phyloP scores from a whole-genome alignment of 1,139 yeast species.

The Geotrichum fermentans region DNA sequence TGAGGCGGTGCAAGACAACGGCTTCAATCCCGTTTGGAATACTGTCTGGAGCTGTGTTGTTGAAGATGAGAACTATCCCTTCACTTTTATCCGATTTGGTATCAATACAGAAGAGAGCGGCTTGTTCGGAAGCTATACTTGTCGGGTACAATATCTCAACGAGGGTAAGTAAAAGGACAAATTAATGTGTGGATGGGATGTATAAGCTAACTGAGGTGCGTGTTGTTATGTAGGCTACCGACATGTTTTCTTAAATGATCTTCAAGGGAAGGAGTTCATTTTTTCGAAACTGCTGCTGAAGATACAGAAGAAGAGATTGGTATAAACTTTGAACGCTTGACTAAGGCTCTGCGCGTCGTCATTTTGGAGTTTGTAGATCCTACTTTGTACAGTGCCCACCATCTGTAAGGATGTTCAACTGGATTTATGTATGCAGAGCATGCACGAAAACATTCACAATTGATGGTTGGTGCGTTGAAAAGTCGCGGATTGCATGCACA shows the following conservation, averaged over 20 bases:
- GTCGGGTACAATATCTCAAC: slow-evolving; percentile 52
- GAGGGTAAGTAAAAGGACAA: slow-evolving; percentile 38
- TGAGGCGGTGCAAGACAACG: slow-evolving; percentile 50
- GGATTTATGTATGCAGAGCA: too few relatives aligned
- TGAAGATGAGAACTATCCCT: slow-evolving; percentile 39
- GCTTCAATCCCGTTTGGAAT: slow-evolving; percentile 85
- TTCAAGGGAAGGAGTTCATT: slow-evolving; percentile 74
- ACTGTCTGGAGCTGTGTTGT: slow-evolving; percentile 46
- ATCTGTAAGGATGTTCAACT: too few relatives aligned
- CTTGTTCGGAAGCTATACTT: slow-evolving; percentile 55
- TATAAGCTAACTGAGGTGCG: neutral
- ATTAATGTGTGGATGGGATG: neutral
- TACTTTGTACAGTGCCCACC: too few relatives aligned
- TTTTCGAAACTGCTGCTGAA: slow-evolving; percentile 72
- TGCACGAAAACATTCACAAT: too few relatives aligned
- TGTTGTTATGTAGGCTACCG: slow-evolving; percentile 52
- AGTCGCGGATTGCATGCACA: too few relatives aligned
- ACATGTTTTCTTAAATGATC: slow-evolving; percentile 68
- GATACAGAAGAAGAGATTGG: slow-evolving; percentile 15
- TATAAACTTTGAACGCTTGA: neutral
- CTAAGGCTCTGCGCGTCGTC: too few relatives aligned
- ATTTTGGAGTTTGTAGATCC: too few relatives aligned
- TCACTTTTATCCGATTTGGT: slow-evolving; percentile 51
- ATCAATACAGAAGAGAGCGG: slow-evolving; percentile 38
- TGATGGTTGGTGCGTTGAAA: too few relatives aligned